Conservation (phyloP, 495 filamentous ascomycete species). For the Podospora conica region DNA sequence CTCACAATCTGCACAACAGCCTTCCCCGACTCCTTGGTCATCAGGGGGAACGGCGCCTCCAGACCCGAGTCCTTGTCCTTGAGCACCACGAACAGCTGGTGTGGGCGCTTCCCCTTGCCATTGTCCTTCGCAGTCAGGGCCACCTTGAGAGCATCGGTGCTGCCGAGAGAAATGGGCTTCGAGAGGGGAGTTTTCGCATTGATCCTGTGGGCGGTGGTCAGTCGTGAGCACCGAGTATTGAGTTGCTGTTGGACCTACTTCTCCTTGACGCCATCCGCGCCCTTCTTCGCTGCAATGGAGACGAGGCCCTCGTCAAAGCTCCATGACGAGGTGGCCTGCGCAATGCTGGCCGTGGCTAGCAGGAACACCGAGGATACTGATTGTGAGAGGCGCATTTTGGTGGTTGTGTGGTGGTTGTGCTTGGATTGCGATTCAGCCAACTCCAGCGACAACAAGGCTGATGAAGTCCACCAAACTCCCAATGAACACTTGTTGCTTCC, state of each 20-base stretch:
- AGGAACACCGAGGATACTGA: constrained; percentile 45
- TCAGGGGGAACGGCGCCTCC: constrained; percentile 84
- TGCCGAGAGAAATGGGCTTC: constrained; percentile 57
- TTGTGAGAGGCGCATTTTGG: constrained; percentile 44
- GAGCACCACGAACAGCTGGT: constrained; percentile 86
- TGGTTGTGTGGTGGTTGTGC: constrained; percentile 11
- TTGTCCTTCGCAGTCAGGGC: constrained; percentile 73
- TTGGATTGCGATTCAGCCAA: constrained; percentile 11
- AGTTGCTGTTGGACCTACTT: constrained; percentile 47
- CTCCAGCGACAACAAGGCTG: constrained; percentile 17
- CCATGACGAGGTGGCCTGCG: constrained; percentile 68
- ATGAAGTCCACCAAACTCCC: constrained; percentile 18
- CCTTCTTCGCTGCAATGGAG: constrained; percentile 64
- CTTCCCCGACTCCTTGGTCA: constrained; percentile 81
- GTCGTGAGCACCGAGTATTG: background rate
- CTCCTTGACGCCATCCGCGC: constrained; percentile 61
- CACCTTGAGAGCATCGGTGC: constrained; percentile 73
- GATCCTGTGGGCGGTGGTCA: constrained; percentile 45
- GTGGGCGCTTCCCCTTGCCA: constrained; percentile 70
- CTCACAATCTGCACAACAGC: constrained; percentile 76
- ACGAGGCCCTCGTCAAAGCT: constrained; percentile 80
- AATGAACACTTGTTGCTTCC: constrained; percentile 21
- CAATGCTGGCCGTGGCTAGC: constrained; percentile 40
- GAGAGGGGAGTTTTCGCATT: constrained; percentile 55
- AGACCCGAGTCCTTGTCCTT: constrained; percentile 67